Base-by-base conservation (phyloP, 2,329 filamentous ascomycete species). In the Dothideomycetidae sp. region DNA sequence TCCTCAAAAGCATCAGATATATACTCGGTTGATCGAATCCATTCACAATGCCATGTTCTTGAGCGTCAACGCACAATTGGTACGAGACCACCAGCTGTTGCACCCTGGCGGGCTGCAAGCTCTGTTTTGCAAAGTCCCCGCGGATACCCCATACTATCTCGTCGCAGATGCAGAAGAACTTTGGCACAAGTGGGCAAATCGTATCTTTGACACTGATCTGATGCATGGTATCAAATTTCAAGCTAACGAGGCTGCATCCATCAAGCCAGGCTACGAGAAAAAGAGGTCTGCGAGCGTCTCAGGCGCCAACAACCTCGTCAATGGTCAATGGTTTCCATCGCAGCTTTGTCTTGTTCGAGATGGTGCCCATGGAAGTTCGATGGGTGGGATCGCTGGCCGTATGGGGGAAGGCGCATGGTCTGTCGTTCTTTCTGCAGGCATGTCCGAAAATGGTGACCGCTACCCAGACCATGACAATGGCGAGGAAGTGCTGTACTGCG, bases 261-360 rank as follows among this genome's bases (percentile, higher is more conserved):
- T 57, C 12, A 42, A 51, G 5, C 34, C 41, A 0, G 49, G 42
- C 5, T 58, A 47, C 31, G 33, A 14, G 5, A 46, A 31, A 31
- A 46, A 46, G 16, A 18, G 41, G 0, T 40, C 36, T 2, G 47
- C 55, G 3, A 57, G 56, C 4, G 55, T 53, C 36, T 50, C 56
- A 28, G 65, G 65, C 2, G 48, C 61, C 9, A 57, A 56, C 2
- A 33, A 56, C 3, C 52, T 67, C 1, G 48, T 65, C 1, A 59
- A 62, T 7, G 64, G 66, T 0, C 61, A 65, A 18, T 75, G 71
- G 71, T 75, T 62, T 61, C 68, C 71, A 0, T 57, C 58, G 1
- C 70, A 71, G 42, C 53, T 68, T 0, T 63, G 59, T 7, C 61
- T 67, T 0, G 49, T 72, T 0, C 63, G 67, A 10, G 62, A 68